A percentile compares a stretch with the other conserved stretches of the same genome.
These are phyloP conservation scores for Truncatella angustata DNA, from an alignment of 2,329 filamentous ascomycete genomes.

Conservation along the genomic window DNA sequence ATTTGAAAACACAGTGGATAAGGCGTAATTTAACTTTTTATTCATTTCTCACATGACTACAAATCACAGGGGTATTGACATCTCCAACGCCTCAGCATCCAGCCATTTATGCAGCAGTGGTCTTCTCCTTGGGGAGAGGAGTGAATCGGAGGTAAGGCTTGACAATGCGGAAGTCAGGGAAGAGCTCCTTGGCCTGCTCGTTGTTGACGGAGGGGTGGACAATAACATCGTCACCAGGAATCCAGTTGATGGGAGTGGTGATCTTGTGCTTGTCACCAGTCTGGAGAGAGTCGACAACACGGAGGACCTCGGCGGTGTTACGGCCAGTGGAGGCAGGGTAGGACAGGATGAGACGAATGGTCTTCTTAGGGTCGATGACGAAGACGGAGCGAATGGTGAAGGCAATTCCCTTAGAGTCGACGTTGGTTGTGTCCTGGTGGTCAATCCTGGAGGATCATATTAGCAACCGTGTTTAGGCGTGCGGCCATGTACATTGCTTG, in stretches of 20 bases:
- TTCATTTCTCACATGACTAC: no score
- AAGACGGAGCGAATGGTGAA: constrained; percentile 96
- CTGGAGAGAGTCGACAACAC: constrained; percentile 77
- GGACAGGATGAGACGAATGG: constrained; percentile 86
- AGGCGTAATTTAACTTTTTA: no score
- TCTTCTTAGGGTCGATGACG: constrained; percentile 92
- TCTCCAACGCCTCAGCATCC: no score
- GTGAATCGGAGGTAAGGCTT: constrained; percentile 77
- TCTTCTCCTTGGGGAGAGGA: constrained; percentile 56
- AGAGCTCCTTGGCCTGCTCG: constrained; percentile 83
- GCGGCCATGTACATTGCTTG: no score
- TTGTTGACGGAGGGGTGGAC: constrained; percentile 81
- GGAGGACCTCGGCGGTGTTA: constrained; percentile 76
- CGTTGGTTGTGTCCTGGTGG: constrained; percentile 78
- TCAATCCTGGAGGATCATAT: constrained; percentile 57
- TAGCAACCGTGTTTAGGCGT: no score
- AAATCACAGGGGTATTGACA: no score
- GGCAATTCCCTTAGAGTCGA: constrained; percentile 78
- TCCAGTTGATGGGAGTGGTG: constrained; percentile 89
- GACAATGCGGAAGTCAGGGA: constrained; percentile 70
- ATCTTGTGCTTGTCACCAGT: constrained; percentile 84
- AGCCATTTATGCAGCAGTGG: constrained; percentile 22
- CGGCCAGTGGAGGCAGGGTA: constrained; percentile 90
- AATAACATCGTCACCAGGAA: constrained; percentile 86
- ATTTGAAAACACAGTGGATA: no score